phyloP scores from a whole-genome alignment of 2,329 filamentous ascomycete genomes.

The Albifimbria verrucaria region DNA sequence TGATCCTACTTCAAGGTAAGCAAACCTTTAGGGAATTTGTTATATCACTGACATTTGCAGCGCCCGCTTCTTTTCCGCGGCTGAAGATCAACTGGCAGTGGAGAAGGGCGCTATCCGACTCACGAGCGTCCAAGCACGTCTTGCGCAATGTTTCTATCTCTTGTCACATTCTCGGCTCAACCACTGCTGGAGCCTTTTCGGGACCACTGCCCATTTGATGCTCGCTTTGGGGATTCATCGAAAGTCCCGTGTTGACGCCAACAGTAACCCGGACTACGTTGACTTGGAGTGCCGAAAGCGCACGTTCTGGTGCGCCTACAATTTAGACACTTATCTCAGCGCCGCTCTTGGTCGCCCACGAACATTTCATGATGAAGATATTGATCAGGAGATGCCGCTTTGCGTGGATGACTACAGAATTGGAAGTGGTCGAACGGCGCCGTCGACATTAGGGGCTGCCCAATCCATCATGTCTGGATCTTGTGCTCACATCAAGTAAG shows the following conservation, averaged over 20 bases:
- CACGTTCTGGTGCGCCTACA: constrained; percentile 64
- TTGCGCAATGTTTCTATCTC: constrained; percentile 41
- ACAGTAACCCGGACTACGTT: constrained; percentile 22
- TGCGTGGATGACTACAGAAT: constrained; percentile 52
- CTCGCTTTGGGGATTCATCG: constrained; percentile 38
- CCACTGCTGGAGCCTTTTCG: constrained; percentile 44
- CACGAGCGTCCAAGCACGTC: constrained; percentile 37
- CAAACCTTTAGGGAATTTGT: not conserved
- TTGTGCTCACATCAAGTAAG: constrained; percentile 30
- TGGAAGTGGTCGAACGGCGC: constrained; percentile 14
- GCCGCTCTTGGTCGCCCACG: constrained; percentile 58
- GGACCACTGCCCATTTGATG: constrained; percentile 35
- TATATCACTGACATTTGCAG: constrained; percentile 9
- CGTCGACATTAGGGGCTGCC: not conserved
- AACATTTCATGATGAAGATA: constrained; percentile 62
- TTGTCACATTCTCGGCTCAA: constrained; percentile 43
- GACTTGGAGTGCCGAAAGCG: constrained; percentile 36
- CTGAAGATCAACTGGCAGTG: constrained; percentile 33
- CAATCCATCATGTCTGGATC: constrained; percentile 26
- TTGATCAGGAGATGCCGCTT: constrained; percentile 57
- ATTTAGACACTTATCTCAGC: constrained; percentile 61
- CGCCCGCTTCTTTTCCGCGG: constrained; percentile 28
- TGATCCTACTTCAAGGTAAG: constrained; percentile 8
- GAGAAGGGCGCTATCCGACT: constrained; percentile 36
- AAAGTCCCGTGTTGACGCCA: constrained; percentile 14